Conservation (phyloP, 805 yeast species). For the Priceomyces castillae region DNA sequence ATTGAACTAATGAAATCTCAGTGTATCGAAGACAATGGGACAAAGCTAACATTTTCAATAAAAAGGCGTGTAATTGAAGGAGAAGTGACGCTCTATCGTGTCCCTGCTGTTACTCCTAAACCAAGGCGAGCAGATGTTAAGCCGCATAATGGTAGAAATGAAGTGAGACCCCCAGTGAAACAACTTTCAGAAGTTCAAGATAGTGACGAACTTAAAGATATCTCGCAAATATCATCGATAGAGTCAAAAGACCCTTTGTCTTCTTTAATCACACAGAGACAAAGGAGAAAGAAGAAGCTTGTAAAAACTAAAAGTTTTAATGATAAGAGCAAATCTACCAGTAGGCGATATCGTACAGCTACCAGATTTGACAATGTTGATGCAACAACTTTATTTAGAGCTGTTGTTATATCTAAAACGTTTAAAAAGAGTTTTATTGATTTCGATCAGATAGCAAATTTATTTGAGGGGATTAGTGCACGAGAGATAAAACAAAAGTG, state of each 20-base stretch:
- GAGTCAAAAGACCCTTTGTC: slow-evolving; percentile 9
- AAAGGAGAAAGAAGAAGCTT: slow-evolving; percentile 12
- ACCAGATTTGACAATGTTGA: slow-evolving; percentile 42
- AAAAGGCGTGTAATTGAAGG: slow-evolving; percentile 26
- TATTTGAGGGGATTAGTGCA: slow-evolving; percentile 43
- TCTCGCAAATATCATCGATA: neutral
- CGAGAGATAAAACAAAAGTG: slow-evolving; percentile 60
- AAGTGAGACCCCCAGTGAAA: no score
- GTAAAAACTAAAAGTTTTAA: slow-evolving; percentile 5
- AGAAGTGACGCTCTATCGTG: slow-evolving; percentile 22
- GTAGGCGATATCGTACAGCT: slow-evolving; percentile 13
- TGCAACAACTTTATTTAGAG: slow-evolving; percentile 54
- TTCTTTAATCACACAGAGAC: slow-evolving; percentile 12
- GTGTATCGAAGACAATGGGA: slow-evolving; percentile 27
- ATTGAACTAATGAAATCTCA: slow-evolving; percentile 25
- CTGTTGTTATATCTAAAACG: slow-evolving; percentile 66
- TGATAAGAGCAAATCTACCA: slow-evolving; percentile 2
- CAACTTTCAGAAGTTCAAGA: neutral
- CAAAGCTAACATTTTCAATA: slow-evolving; percentile 9
- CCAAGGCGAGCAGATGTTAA: neutral
- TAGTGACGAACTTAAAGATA: slow-evolving; percentile 1
- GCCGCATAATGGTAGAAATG: no score
- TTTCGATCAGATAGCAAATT: slow-evolving; percentile 57
- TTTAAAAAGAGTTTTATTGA: slow-evolving; percentile 54
- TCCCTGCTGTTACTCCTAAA: neutral